Conservation (phyloP, 202 grass and related monocot genomes). For the Bolboschoenoplectus hybrid region DNA sequence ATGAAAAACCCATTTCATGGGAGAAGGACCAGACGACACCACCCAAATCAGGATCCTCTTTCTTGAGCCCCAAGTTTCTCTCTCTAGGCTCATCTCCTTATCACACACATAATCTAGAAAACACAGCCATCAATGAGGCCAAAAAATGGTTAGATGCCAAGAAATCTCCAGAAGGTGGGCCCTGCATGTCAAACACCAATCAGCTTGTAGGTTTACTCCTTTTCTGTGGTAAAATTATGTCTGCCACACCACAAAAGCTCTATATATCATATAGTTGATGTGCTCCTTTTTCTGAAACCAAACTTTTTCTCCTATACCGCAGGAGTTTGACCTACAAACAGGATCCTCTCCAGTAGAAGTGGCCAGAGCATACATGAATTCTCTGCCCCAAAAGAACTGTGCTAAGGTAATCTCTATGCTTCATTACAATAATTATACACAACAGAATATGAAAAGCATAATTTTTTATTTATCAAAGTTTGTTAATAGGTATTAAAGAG, state of each 20-base stretch:
- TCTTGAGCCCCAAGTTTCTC: slow-evolving; percentile 49
- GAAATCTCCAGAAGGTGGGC: slow-evolving; percentile 31
- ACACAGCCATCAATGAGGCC: slow-evolving; percentile 39
- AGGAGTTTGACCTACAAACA: slow-evolving; percentile 43
- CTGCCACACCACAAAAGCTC: not conserved
- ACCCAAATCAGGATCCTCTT: slow-evolving; percentile 41
- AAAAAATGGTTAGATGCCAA: slow-evolving; percentile 44
- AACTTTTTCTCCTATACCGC: not conserved
- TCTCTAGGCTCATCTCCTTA: slow-evolving; percentile 42
- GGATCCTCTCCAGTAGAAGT: slow-evolving; percentile 39
- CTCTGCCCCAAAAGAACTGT: slow-evolving; percentile 23
- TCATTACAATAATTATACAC: not conserved
- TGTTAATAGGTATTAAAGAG: slow-evolving; percentile 58
- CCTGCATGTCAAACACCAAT: slow-evolving; percentile 44
- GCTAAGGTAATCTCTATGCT: slow-evolving; percentile 11
- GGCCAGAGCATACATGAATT: slow-evolving; percentile 44
- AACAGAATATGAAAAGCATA: not conserved
- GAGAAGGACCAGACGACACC: slow-evolving; percentile 32
- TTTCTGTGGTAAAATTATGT: slow-evolving; percentile 26
- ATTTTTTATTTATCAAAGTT: slow-evolving; percentile 24
- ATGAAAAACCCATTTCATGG: slow-evolving; percentile 42
- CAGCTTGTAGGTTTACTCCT: slow-evolving; percentile 26
- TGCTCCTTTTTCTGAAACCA: not conserved
- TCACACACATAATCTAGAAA: slow-evolving; percentile 42
- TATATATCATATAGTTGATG: not conserved